Base-by-base conservation (phyloP, 208 protist genomes). In the Trypanosomatidae sp. region DNA sequence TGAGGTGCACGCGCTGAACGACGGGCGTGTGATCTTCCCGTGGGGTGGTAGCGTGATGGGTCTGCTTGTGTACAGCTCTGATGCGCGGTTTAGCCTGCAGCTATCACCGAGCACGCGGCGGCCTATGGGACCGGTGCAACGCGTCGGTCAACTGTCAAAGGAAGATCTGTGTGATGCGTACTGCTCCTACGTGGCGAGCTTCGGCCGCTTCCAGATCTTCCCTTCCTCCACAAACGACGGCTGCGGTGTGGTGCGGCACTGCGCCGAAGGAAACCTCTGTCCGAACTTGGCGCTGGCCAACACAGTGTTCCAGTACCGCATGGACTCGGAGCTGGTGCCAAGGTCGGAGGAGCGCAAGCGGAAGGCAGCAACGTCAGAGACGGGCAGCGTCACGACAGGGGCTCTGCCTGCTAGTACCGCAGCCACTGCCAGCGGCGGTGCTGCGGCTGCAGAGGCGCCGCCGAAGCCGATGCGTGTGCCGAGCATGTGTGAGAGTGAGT, bases 11-110 rank as follows among this genome's bases (percentile, higher is more conserved):
- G 81, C 89, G n/a, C 28, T 82, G n/a, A 49, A 74, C 3, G 85
- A 93, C 64, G 88, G 92, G 12, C 82, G 84, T 22, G 79, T 97
- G 25, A 82, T 85, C 56, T 95, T 90, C 43, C 92, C 92, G 15
- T 97, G 92, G 92, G 92, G 92, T 12, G 82, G 88, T 10, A 80
- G 86, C 19, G 89, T 97, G 0, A 56, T 58, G 9, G 92, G 92
- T 13, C 25, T 92, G 39, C 89, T 94, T 15, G 71, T 89, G 28
- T 94, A 95, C 79, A 74, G 71, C 15, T 36, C 75, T 7, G 73
- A 68, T 25, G 86, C 81, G 1, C 59, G 77, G 39, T 93, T 86
- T 69, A 82, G 86, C 19, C 68, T 95, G 67, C 92, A 95, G 68
- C 65, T 93, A 19, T 62, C 80, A 19, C 55, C 85, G 19, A 66